A percentile compares a stretch with the other conserved stretches of the same genome.
Evolutionary conservation across 1,284 basidiomycete genomes (phyloP).

Genomic region (Hypsizygus ulmarius): DNA sequence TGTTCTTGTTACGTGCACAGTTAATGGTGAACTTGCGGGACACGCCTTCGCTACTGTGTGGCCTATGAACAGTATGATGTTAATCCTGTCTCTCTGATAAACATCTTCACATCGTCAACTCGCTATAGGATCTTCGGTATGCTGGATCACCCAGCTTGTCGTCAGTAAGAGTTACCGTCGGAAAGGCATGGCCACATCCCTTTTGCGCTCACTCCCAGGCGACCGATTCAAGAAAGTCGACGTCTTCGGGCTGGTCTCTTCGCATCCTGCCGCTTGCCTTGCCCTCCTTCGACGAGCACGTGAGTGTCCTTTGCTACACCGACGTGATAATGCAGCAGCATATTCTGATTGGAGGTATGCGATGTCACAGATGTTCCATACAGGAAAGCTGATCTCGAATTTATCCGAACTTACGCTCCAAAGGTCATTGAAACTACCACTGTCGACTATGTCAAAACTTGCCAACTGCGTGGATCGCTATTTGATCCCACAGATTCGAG

Average conservation of each 20-base stretch:
- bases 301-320: too few species aligned
- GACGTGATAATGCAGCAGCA: too few species aligned
- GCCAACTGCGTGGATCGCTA: slow-evolving; percentile 22
- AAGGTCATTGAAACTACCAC: slow-evolving; percentile 19
- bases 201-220: too few species aligned
- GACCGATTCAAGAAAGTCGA: slow-evolving; percentile 17
- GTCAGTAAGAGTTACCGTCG: too few species aligned
- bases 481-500: slow-evolving; percentile 17
- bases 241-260: slow-evolving; percentile 24
- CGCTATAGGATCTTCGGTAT: slow-evolving; percentile 18
- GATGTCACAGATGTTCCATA: too few species aligned
- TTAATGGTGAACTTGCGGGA: slow-evolving; percentile 16
- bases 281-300: too few species aligned
- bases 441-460: slow-evolving; percentile 22
- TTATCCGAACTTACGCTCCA: slow-evolving; percentile 18
- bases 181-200: too few species aligned
- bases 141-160: too few species aligned
- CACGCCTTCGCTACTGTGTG: slow-evolving; percentile 28
- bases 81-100: slow-evolving; percentile 1
- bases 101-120: slow-evolving; percentile 20
- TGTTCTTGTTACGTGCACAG: slow-evolving; percentile 7
- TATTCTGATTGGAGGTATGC: too few species aligned
- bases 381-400: slow-evolving; percentile 20
- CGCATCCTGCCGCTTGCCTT: slow-evolving; percentile 24
- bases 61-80: slow-evolving; percentile 19